Base-by-base conservation (phyloP, 768 basidiomycete genomes). In the Russula lepida region DNA sequence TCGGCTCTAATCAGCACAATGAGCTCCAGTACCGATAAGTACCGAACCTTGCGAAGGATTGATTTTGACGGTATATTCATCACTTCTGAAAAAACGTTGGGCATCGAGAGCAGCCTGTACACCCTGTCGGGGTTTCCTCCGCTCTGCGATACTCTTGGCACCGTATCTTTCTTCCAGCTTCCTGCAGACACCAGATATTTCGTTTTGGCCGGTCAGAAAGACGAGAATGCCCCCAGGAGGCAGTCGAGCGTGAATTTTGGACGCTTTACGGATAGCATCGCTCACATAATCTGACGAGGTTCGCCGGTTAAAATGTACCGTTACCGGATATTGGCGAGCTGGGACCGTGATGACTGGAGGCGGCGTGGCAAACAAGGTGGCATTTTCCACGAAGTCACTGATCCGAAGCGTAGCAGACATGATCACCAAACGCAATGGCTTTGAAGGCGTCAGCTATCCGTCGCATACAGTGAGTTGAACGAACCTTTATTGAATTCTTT, bases 341-440 rank as follows among this genome's bases (percentile, higher is more conserved):
- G 88, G 78, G 58, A 98, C 87, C 65, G 83, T 88, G 72, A 98
- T 88, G 50, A 97, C 82, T 0, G 97, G 97, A n/a, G 97, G 97
- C 2, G 92, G 83, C 1, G 78, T 76, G 0, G 84, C 63, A 73
- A 99, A 99, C 2, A 99, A 77, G 0, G 83, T 81, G 59, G 73
- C 81, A 72, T 98, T 98, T 62, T 88, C 84, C 2, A 88, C 84
- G 67, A 99, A 98, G 73, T 98, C 97, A 63, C 84, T 84, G 51
- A 98, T 86, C 27, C 94, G 90, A 6, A 98, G 82, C 0, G 97
- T 98, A 4, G 97, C 97, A 15, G 97, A 99, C 97, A 99, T 99
- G 74, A 99, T 97, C 62, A 98, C 83, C 54, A 99, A 78, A 21
- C 97, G 86, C 17, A 99, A 73, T 12, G 95, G 95, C 85, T 90